A percentile compares a stretch with the other conserved stretches of the same genome.
Evolutionary conservation across 1,139 yeast genomes (phyloP).

Genomic region (Yamadazyma aaseri): DNA sequence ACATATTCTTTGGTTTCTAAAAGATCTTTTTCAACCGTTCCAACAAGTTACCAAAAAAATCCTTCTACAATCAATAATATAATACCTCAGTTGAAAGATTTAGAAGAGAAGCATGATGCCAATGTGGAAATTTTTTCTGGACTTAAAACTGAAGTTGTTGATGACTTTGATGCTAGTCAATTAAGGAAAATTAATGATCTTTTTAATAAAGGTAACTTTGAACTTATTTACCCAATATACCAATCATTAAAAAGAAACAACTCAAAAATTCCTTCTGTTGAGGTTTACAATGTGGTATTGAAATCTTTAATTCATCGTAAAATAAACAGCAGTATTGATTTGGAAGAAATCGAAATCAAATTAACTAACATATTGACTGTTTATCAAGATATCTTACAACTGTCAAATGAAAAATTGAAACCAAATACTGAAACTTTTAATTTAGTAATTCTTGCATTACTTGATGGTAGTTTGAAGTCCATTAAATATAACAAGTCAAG

Average conservation of each 20-base stretch:
- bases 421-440: conserved; percentile 57
- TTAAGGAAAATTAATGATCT: conserved; percentile 6
- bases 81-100: neutral
- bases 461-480: conserved; percentile 45
- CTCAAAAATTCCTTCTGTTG: conserved; percentile 30
- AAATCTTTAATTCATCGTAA: conserved; percentile 31
- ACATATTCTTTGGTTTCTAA: conserved; percentile 13
- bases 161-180: conserved; percentile 4
- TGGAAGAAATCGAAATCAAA: conserved; percentile 34
- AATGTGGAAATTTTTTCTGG: conserved; percentile 1
- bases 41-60: neutral
- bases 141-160: conserved; percentile 5
- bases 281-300: conserved; percentile 37
- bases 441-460: conserved; percentile 48
- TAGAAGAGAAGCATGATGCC: neutral
- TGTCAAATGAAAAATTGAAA: conserved; percentile 31
- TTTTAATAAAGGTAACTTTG: conserved; percentile 22
- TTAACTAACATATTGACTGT: conserved; percentile 62
- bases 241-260: conserved; percentile 43
- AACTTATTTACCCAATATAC: conserved; percentile 42
- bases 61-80: neutral
- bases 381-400: conserved; percentile 58
- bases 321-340: conserved; percentile 23
- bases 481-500: conserved; percentile 11
- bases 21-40: conserved; percentile 10